Evolutionary conservation across 2,329 filamentous ascomycete genomes (phyloP), one percentile per base, ranked within the genome.

Genomic region (Phialophora tarda): DNA sequence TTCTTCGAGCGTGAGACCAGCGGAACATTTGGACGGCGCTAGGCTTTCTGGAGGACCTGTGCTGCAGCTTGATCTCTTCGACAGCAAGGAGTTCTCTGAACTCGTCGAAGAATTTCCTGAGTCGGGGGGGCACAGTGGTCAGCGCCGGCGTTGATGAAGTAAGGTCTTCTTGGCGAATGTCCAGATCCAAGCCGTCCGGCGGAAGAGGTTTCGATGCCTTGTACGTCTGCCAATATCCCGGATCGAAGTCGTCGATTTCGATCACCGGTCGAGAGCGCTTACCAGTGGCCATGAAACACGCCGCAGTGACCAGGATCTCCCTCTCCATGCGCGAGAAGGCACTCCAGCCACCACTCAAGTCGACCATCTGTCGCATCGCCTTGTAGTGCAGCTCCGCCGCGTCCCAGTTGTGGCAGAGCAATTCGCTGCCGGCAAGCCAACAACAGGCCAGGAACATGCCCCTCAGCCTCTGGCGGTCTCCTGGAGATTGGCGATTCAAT

Each of bases 331-430:
- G 50, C 24, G 50, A 24, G 50, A 53, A 53, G 12, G 50, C 50
- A 28, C 50, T 24, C 50, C 50, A 53, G 26, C 50, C 50, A 30
- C 50, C 50, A 14, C 50, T 24, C 50, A 53, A 17, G 21, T 53
- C 50, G 50, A 53, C 50, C 12, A 53, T 28, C 30, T 28, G n/a
- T 12, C 50, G n/a, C 50, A 53, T 28, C 14, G 50, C n/a, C 24
- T 28, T 24, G 50, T 53, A 53, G 50, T 53, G 50, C 26, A 24
- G n/a, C 50, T 53, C 50, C 26, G 50, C 50, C 21, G 26, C 50
- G 26, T 53, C 50, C 50, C 50, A 53, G 26, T 53, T 53, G 24
- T 53, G 50, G 17, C 50, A 53, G 14, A 53, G 26, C 50, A 53
- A 17, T 24, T 53, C 50, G 26, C 21, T 28, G 50, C 50, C 50